Evolutionary conservation across 495 filamentous ascomycete genomes (phyloP).

Genomic region (Penicillium mononematosum): DNA sequence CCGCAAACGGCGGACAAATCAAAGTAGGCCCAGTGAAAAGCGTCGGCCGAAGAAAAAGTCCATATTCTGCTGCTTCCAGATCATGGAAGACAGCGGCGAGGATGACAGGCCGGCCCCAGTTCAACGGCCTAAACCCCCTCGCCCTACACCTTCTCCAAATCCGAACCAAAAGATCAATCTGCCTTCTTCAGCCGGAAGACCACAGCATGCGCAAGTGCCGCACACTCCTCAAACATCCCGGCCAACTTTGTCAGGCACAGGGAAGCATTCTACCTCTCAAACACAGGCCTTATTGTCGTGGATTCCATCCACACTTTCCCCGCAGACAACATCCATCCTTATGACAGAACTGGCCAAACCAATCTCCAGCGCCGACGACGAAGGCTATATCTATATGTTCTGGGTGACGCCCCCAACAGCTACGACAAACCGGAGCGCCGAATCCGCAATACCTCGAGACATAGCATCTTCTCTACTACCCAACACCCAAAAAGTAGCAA

Average conservation of each 20-base stretch:
- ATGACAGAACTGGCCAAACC: slow-evolving; percentile 80
- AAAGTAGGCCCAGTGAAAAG: slow-evolving; percentile 24
- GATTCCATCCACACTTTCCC: slow-evolving; percentile 62
- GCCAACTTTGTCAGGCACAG: slow-evolving; percentile 11
- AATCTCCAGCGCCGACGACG: slow-evolving; percentile 71
- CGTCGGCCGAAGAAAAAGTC: slow-evolving; percentile 17
- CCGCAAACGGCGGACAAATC: slow-evolving; percentile 11
- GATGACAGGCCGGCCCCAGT: slow-evolving; percentile 18
- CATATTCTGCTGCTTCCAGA: slow-evolving; percentile 42
- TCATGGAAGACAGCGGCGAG: slow-evolving; percentile 20
- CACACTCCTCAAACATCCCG: slow-evolving; percentile 12
- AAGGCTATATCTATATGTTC: slow-evolving; percentile 98
- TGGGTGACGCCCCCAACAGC: slow-evolving; percentile 68
- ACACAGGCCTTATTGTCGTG: slow-evolving; percentile 56
- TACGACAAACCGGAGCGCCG: slow-evolving; percentile 21
- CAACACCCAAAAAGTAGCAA: slow-evolving; percentile 19
- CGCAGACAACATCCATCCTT: slow-evolving; percentile 62
- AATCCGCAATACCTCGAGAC: slow-evolving; percentile 50
- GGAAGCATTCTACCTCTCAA: slow-evolving; percentile 40
- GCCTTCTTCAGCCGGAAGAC: slow-evolving; percentile 9
- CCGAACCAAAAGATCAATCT: slow-evolving; percentile 7
- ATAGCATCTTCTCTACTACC: slow-evolving; percentile 61
- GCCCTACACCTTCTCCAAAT: slow-evolving; percentile 20
- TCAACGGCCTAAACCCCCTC: slow-evolving; percentile 18
- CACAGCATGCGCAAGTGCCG: slow-evolving; percentile 10